A percentile compares a stretch with the other conserved stretches of the same genome.
Evolutionary conservation across 2,329 filamentous ascomycete genomes (phyloP).

Genomic region (Diaporthe capsici): DNA sequence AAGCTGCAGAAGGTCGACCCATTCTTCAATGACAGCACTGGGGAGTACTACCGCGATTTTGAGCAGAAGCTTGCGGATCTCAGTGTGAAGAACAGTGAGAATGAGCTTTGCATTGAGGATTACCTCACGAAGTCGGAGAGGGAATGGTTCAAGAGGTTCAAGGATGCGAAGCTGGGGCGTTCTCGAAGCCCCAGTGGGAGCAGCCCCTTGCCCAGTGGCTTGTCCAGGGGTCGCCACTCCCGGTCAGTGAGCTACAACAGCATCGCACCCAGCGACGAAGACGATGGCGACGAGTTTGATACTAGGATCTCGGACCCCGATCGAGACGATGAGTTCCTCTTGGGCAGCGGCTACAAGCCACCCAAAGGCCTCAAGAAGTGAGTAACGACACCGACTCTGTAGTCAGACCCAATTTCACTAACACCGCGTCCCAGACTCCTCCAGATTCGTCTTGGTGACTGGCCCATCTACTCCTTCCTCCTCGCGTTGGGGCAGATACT

Average conservation of each 20-base stretch:
- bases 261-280: conserved; percentile 53
- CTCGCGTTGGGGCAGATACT: conserved; percentile 74
- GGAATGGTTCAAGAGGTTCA: conserved; percentile 73
- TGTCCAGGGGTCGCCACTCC: conserved; percentile 44
- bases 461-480: conserved; percentile 74
- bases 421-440: conserved; percentile 48
- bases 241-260: conserved; percentile 49
- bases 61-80: conserved; percentile 69
- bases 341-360: conserved; percentile 68
- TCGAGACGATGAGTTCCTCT: conserved; percentile 67
- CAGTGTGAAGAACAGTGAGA: conserved; percentile 68
- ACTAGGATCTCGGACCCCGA: conserved; percentile 44
- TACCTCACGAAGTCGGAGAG: conserved; percentile 76
- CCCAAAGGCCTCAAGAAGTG: conserved; percentile 69
- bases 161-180: conserved; percentile 69
- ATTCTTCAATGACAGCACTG: conserved; percentile 75
- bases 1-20: conserved; percentile 76
- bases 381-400: conserved; percentile 42
- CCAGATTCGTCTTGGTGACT: conserved; percentile 70
- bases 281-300: conserved; percentile 44
- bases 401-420: background rate
- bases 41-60: conserved; percentile 72
- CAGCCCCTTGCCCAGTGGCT: conserved; percentile 43
- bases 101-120: conserved; percentile 73
- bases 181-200: conserved; percentile 54